Conservation (phyloP, 768 basidiomycete genomes). For the Jaapia argillacea region DNA sequence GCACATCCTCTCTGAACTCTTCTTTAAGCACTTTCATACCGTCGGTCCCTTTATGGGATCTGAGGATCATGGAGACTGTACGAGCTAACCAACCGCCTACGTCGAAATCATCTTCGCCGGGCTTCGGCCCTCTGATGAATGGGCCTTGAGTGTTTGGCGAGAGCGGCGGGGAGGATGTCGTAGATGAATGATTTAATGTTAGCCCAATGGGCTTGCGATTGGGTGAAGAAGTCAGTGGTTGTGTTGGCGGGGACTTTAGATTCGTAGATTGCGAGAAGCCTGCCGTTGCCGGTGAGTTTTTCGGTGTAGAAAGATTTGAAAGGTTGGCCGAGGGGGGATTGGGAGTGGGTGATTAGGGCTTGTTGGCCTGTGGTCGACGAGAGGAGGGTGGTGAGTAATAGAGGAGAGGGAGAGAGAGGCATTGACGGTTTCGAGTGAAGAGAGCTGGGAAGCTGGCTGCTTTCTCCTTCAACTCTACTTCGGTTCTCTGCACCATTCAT, state of each 20-base stretch:
- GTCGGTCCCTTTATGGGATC: slow-evolving; percentile 25
- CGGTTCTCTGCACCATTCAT: no score
- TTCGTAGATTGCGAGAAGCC: slow-evolving; percentile 30
- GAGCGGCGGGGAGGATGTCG: slow-evolving; percentile 26
- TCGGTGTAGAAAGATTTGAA: slow-evolving; percentile 33
- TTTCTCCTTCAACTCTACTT: slow-evolving; percentile 29
- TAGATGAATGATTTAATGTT: slow-evolving; percentile 25
- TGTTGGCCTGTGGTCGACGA: slow-evolving; percentile 38
- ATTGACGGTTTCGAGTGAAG: slow-evolving; percentile 26
- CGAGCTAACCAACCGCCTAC: slow-evolving; percentile 43
- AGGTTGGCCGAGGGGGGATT: slow-evolving; percentile 21
- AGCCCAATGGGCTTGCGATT: slow-evolving; percentile 28
- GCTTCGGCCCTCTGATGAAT: slow-evolving; percentile 36
- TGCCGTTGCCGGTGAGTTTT: slow-evolving; percentile 30
- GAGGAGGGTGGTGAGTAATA: no score
- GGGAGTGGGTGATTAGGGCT: slow-evolving; percentile 26
- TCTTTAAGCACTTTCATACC: slow-evolving; percentile 28
- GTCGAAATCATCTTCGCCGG: slow-evolving; percentile 48
- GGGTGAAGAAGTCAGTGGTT: slow-evolving; percentile 28
- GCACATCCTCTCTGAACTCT: slow-evolving; percentile 25
- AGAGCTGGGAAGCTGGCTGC: slow-evolving; percentile 18
- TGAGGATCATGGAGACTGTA: slow-evolving; percentile 27
- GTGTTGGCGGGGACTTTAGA: slow-evolving; percentile 23
- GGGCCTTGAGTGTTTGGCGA: slow-evolving; percentile 25
- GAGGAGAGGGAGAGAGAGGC: no score